Percentiles rank a stretch among this genome's conserved stretches.
Evolutionary conservation across 116 monocot species (phyloP).

Genomic region (Phalaenopsis hybrid): DNA sequence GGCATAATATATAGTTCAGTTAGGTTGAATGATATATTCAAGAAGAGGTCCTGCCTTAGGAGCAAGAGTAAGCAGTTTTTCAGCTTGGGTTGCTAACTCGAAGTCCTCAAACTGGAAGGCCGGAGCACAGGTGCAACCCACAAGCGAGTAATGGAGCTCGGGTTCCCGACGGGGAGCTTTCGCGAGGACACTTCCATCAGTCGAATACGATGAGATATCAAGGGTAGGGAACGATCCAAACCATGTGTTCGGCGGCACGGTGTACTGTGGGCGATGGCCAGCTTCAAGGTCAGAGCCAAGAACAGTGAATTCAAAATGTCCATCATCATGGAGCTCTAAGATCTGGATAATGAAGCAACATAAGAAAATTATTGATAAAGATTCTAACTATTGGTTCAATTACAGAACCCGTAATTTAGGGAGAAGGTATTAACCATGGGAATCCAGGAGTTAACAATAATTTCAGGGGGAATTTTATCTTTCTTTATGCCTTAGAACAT

Average conservation of each 20-base stretch:
- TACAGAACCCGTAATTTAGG: neutral
- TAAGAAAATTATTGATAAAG: neutral
- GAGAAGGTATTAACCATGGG: neutral
- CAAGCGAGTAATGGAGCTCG: slow-evolving; percentile 70
- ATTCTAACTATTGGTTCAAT: neutral
- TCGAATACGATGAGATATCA: slow-evolving; percentile 54
- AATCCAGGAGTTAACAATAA: neutral
- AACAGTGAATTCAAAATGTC: slow-evolving; percentile 50
- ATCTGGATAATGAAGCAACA: slow-evolving; percentile 33
- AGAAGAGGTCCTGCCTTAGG: slow-evolving; percentile 69
- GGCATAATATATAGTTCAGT: neutral
- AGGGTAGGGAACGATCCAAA: slow-evolving; percentile 93
- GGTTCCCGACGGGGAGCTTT: slow-evolving; percentile 50
- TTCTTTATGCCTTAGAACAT: neutral
- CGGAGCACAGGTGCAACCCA: slow-evolving; percentile 86
- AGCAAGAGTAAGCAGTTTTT: slow-evolving; percentile 34
- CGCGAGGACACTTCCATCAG: slow-evolving; percentile 54
- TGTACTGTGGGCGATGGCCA: slow-evolving; percentile 85
- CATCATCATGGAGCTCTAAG: slow-evolving; percentile 68
- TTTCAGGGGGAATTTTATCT: neutral
- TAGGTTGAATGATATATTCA: slow-evolving; percentile 29
- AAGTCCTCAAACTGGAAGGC: slow-evolving; percentile 95
- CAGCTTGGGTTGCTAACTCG: slow-evolving; percentile 42
- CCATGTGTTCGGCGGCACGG: slow-evolving; percentile 73
- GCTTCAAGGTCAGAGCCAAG: slow-evolving; percentile 66